Conservation (phyloP, 78 protist genomes). For the Cavenderia fasciculata region DNA sequence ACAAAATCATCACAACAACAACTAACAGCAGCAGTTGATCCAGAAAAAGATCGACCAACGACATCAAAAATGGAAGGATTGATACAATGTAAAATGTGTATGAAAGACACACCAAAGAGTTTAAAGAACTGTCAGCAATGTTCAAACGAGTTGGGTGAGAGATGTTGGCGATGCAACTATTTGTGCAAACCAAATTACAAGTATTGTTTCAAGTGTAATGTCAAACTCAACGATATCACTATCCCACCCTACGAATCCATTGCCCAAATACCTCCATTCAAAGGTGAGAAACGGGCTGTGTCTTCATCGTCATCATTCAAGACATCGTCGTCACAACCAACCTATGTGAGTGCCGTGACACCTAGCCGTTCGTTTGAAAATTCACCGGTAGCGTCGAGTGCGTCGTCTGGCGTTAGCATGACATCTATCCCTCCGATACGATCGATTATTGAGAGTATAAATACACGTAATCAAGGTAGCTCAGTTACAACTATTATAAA, state of each 20-base stretch:
- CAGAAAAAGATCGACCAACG: too few relatives aligned
- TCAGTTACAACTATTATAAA: too few relatives aligned
- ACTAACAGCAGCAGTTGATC: too few relatives aligned
- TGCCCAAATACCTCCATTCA: conserved; percentile 16
- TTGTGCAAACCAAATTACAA: conserved; percentile 42
- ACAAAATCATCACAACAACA: too few relatives aligned
- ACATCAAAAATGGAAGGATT: conserved; percentile 72
- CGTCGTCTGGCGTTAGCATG: not conserved
- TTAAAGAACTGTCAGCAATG: conserved; percentile 20
- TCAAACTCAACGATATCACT: conserved; percentile 10
- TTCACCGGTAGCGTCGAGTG: too few relatives aligned
- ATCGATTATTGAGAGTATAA: not conserved
- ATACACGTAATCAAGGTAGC: too few relatives aligned
- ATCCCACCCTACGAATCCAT: conserved; percentile 34
- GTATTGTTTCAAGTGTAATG: conserved; percentile 66
- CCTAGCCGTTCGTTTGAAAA: too few relatives aligned
- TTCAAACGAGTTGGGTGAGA: conserved; percentile 28
- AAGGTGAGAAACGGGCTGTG: not conserved
- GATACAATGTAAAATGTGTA: conserved; percentile 36
- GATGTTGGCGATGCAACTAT: conserved; percentile 69
- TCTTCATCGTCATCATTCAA: too few relatives aligned
- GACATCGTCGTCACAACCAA: too few relatives aligned
- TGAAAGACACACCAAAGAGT: conserved; percentile 17
- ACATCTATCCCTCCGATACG: not conserved
- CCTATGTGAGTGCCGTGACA: too few relatives aligned